Conservation (phyloP, 495 filamentous ascomycete genomes). For the Daldinia bambusicola region DNA sequence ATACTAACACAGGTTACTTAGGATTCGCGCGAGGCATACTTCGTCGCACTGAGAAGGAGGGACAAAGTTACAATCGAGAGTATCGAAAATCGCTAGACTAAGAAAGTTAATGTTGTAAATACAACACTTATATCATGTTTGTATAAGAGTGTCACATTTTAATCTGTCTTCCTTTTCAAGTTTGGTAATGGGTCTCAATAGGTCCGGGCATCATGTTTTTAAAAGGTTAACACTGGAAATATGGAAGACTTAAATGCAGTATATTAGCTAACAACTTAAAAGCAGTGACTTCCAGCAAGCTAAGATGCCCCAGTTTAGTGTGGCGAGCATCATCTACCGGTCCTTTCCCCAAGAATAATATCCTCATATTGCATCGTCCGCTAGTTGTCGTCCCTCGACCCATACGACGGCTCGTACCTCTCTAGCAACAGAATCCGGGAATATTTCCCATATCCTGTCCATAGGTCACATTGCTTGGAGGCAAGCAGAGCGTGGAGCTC, state of each 20-base stretch:
- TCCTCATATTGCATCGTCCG: background rate
- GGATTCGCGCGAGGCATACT: constrained; percentile 92
- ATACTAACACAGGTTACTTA: constrained; percentile 50
- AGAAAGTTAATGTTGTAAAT: background rate
- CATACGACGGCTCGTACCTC: background rate
- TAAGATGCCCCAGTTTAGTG: background rate
- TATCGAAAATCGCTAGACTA: background rate
- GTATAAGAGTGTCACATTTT: background rate
- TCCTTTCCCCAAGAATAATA: background rate
- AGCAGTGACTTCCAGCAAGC: background rate
- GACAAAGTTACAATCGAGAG: constrained; percentile 47
- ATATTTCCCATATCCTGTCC: constrained; percentile 38
- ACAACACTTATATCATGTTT: constrained; percentile 5
- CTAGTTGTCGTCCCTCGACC: background rate
- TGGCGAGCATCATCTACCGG: background rate
- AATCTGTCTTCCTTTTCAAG: too few relatives aligned
- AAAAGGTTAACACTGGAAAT: background rate
- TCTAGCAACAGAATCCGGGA: constrained; percentile 41
- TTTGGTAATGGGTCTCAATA: too few relatives aligned
- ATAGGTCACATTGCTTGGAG: constrained; percentile 29
- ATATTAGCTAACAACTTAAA: background rate
- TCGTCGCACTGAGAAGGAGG: constrained; percentile 77
- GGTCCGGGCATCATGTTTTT: background rate
- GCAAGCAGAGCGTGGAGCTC: constrained; percentile 25
- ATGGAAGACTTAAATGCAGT: background rate